These are phyloP conservation scores for Blumeria hordei DNA, from an alignment of 2,329 filamentous ascomycete genomes.

Conservation along the genomic window DNA sequence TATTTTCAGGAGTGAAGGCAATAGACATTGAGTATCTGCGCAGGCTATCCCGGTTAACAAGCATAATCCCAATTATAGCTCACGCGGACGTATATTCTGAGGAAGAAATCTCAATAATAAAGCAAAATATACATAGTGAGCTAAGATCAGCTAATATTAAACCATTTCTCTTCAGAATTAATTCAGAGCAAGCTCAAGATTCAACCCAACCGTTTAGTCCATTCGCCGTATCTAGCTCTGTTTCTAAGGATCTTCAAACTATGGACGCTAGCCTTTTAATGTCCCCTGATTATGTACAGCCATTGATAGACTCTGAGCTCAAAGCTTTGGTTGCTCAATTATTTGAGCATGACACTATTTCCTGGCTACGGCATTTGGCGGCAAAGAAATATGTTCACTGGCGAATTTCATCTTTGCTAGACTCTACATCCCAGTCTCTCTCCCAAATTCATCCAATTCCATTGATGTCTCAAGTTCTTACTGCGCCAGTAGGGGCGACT, in stretches of 20 bases:
- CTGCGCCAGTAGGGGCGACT: constrained; percentile 13
- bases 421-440: constrained; percentile 12
- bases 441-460: constrained; percentile 16
- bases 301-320: constrained; percentile 56
- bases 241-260: constrained; percentile 46
- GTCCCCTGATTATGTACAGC: constrained; percentile 73
- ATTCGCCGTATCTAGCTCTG: constrained; percentile 56
- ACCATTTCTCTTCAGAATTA: constrained; percentile 36
- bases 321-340: constrained; percentile 41
- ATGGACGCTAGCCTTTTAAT: constrained; percentile 91
- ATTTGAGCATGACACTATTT: constrained; percentile 54
- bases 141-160: constrained; percentile 32
- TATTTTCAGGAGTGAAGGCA: constrained; percentile 26
- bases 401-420: constrained; percentile 22
- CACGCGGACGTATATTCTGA: constrained; percentile 45
- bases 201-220: constrained; percentile 20
- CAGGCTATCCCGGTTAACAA: constrained; percentile 47
- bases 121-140: constrained; percentile 31
- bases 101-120: constrained; percentile 31
- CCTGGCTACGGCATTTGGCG: constrained; percentile 60
- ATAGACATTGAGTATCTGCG: constrained; percentile 50
- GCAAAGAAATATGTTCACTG: constrained; percentile 62
- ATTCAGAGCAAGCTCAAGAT: constrained; percentile 5
- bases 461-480: constrained; percentile 8
- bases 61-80: constrained; percentile 62